Base-by-base conservation (phyloP, 2,329 filamentous ascomycete genomes). In the Trichophyton simii region DNA sequence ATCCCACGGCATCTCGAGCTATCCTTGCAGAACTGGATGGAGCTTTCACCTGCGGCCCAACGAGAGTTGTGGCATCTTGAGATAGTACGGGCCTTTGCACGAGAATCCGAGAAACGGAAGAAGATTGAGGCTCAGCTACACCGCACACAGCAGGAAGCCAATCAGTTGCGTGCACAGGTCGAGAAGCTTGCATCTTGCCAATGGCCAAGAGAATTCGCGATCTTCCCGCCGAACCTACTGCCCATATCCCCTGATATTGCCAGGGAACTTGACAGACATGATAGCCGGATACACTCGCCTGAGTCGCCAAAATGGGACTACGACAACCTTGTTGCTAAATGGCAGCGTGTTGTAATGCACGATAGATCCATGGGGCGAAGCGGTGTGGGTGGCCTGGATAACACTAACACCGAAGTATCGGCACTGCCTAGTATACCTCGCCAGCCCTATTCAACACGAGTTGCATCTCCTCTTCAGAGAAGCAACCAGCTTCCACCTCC, bases 11-110 rank as follows among this genome's bases (percentile, higher is more conserved):
- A 97, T 71, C 73, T 96, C 4, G 82, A 87, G n/a, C 83, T 86
- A 13, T 85, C 89, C 0, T 95, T 85, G 71, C 80, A 82, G 5
- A 86, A 89, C 48, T 97, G 91, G 91, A 83, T 83, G 59, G 78
- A 78, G 1, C 77, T 94, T 28, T 74, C 84, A 0, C 65, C 72
- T 1, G 80, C 82, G 41, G 79, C 82, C 22, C 80, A 82, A 59
- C 71, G 69, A 60, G 73, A 78, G 20, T 63, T 70, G 15, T 80
- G 78, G 78, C 76, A 76, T 55, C 69, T 78, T 4, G 78, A 79
- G 60, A 73, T 78, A 60, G 73, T 73, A 7, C 73, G 77, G 58
- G 76, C 77, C n/a, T 79, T 76, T 64, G 76, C 72, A 8, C 70
- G 72, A 2, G 77, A 79, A 62, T 65, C 71, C 46, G 76, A 79